A percentile compares a stretch with the other conserved stretches of the same genome.
Conservation (phyloP, 805 yeast species). For the Ogataea salicorniae region DNA sequence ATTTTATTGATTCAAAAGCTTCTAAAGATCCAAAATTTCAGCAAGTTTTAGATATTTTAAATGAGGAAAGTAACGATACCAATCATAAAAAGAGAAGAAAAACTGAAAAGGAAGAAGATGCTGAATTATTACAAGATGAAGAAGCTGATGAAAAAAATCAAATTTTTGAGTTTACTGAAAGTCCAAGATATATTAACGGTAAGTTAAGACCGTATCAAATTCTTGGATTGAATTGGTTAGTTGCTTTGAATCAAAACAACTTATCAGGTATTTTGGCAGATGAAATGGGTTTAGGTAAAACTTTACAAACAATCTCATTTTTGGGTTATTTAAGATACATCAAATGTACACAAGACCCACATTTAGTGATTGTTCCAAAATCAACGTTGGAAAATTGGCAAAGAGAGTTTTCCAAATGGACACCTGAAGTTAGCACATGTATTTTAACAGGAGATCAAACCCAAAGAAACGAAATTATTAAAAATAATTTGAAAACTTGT, state of each 20-base stretch:
- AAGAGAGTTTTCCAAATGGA: constrained; percentile 92
- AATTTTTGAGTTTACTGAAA: constrained; percentile 74
- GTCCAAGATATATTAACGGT: constrained; percentile 78
- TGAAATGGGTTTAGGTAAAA: constrained; percentile 97
- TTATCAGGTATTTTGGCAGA: constrained; percentile 93
- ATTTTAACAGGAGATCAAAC: constrained; percentile 89
- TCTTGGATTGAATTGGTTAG: constrained; percentile 94
- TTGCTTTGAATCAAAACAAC: constrained; percentile 79
- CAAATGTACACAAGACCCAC: constrained; percentile 81
- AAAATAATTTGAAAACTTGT: constrained; percentile 55
- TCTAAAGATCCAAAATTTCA: constrained; percentile 71
- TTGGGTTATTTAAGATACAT: constrained; percentile 81
- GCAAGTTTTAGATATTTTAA: constrained; percentile 52
- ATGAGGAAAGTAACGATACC: constrained; percentile 40
- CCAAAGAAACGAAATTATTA: constrained; percentile 58
- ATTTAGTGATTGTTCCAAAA: constrained; percentile 88
- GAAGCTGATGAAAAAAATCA: constrained; percentile 54
- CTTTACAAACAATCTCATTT: constrained; percentile 90
- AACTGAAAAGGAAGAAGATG: constrained; percentile 94
- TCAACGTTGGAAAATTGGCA: constrained; percentile 96
- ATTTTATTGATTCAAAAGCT: constrained; percentile 78
- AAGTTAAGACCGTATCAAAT: constrained; percentile 83
- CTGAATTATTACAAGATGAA: constrained; percentile 81
- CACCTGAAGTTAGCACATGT: constrained; percentile 84
- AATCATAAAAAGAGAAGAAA: constrained; percentile 50